Conservation (phyloP, 1,284 basidiomycete species). For the Pulveroboletus ridleyi region DNA sequence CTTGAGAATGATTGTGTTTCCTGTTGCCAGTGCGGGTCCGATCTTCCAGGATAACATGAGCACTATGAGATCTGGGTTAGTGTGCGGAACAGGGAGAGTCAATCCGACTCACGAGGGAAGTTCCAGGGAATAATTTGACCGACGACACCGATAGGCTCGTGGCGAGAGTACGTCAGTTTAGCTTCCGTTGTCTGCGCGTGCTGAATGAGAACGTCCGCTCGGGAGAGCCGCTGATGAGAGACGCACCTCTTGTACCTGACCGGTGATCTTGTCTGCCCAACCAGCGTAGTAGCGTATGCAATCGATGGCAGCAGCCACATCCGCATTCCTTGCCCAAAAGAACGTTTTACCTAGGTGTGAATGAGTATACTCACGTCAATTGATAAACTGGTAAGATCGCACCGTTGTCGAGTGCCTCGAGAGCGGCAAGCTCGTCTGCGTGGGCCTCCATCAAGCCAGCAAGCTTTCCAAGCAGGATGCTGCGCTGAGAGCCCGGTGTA, state of each 20-base stretch:
- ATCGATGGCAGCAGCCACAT: conserved; percentile 72
- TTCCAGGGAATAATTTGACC: conserved; percentile 89
- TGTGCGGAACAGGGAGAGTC: too few relatives aligned
- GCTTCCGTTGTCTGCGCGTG: conserved; percentile 58
- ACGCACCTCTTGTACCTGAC: conserved; percentile 75
- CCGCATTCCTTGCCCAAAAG: conserved; percentile 72
- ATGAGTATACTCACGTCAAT: neutral
- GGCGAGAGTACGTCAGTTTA: conserved; percentile 83
- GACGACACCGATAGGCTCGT: conserved; percentile 94
- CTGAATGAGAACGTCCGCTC: neutral
- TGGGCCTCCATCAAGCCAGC: conserved; percentile 66
- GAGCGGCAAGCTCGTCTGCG: conserved; percentile 63
- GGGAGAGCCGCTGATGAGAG: too few relatives aligned
- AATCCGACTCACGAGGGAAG: conserved; percentile 58
- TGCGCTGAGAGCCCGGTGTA: conserved; percentile 55
- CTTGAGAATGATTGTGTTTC: conserved; percentile 87
- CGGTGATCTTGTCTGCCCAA: conserved; percentile 90
- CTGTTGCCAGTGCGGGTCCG: conserved; percentile 85
- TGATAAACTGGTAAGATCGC: neutral
- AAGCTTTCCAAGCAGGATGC: conserved; percentile 58
- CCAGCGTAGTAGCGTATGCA: conserved; percentile 79
- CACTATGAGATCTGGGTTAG: conserved; percentile 43
- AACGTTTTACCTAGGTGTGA: conserved; percentile 76
- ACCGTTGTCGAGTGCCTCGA: conserved; percentile 65
- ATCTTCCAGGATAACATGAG: conserved; percentile 86